A percentile compares a stretch with the other conserved stretches of the same genome.
Conservation (phyloP, 768 basidiomycete species). For the Tulasnella sp. region DNA sequence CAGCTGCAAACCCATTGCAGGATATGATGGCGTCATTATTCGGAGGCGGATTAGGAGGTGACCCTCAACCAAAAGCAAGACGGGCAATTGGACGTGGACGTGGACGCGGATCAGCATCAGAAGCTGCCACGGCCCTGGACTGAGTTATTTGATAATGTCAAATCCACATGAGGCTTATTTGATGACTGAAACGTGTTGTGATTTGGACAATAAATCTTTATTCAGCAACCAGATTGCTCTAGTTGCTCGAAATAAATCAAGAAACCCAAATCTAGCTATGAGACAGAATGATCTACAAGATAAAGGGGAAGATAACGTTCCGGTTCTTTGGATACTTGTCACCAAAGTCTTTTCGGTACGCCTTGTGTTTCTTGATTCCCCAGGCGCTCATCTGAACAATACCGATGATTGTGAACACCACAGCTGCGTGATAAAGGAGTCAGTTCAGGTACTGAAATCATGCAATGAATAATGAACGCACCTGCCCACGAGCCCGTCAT, state of each 20-base stretch:
- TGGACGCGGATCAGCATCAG: too few relatives aligned
- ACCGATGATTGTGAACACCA: constrained; percentile 49
- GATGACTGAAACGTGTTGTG: too few relatives aligned
- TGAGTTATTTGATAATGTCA: too few relatives aligned
- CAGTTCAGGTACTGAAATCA: neutral
- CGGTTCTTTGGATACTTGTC: constrained; percentile 61
- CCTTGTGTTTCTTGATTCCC: constrained; percentile 82
- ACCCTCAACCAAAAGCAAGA: too few relatives aligned
- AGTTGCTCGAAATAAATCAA: too few relatives aligned
- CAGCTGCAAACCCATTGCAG: constrained; percentile 67
- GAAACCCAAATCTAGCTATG: too few relatives aligned
- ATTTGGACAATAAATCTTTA: too few relatives aligned
- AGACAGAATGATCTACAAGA: constrained; percentile 30
- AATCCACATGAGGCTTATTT: too few relatives aligned
- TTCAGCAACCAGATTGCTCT: too few relatives aligned
- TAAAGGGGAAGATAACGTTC: constrained; percentile 69
- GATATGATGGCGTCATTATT: constrained; percentile 85
- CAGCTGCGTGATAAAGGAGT: constrained; percentile 31
- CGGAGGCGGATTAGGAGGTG: too few relatives aligned
- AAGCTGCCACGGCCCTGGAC: too few relatives aligned
- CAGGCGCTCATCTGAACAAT: constrained; percentile 63
- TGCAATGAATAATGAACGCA: constrained; percentile 29
- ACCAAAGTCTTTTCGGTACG: constrained; percentile 90
- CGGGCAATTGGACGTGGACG: too few relatives aligned
- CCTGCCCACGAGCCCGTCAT: constrained; percentile 71